Conservation (phyloP, 768 basidiomycete species). For the Naganishia randhawae region DNA sequence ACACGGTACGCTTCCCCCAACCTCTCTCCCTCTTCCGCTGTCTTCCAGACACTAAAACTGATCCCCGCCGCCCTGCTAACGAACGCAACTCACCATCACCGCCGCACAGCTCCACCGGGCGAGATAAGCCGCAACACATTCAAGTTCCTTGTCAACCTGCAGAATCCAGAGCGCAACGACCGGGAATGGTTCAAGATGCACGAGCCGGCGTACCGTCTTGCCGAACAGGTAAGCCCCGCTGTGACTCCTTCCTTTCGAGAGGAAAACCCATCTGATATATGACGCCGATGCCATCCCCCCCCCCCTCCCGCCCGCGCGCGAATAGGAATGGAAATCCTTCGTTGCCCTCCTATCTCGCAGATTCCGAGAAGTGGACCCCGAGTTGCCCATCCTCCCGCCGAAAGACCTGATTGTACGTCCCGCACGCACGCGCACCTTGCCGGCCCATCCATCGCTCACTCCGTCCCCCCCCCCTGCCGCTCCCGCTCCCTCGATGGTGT, state of each 20-base stretch:
- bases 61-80: too few relatives aligned
- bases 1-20: slow-evolving; percentile 55
- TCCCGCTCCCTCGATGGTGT: not conserved
- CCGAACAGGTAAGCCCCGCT: slow-evolving; percentile 59
- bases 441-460: not conserved
- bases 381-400: slow-evolving; percentile 81
- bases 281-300: too few relatives aligned
- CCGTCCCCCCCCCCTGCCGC: not conserved
- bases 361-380: slow-evolving; percentile 68
- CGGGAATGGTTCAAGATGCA: slow-evolving; percentile 78
- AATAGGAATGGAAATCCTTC: slow-evolving; percentile 76
- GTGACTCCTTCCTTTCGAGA: not conserved
- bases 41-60: not conserved
- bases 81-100: too few relatives aligned
- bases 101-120: slow-evolving; percentile 70
- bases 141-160: slow-evolving; percentile 67
- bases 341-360: slow-evolving; percentile 66
- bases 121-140: slow-evolving; percentile 81
- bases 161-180: slow-evolving; percentile 75
- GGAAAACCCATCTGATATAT: too few relatives aligned
- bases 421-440: not conserved
- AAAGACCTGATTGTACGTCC: slow-evolving; percentile 68
- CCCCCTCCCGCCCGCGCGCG: too few relatives aligned
- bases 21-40: slow-evolving; percentile 35
- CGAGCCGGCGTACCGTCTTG: slow-evolving; percentile 72